These are phyloP conservation scores for Pugionium dolabratum DNA, from an alignment of 345 rosid species.

Conservation along the genomic window DNA sequence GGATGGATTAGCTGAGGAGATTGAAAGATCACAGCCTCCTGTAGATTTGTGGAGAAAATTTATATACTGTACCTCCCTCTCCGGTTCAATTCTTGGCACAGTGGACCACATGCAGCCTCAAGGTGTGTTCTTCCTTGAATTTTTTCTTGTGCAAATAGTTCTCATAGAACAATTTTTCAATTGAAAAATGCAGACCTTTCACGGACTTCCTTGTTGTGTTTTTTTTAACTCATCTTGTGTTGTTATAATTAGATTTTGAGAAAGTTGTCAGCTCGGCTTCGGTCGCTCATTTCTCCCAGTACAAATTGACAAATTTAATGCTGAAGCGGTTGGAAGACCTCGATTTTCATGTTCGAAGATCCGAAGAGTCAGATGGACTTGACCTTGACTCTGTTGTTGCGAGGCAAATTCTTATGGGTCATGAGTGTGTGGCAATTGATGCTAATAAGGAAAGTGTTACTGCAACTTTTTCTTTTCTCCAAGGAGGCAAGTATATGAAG, in stretches of 20 bases:
- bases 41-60: constrained; percentile 92
- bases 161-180: background rate
- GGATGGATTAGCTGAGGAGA: constrained; percentile 87
- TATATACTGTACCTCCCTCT: constrained; percentile 85
- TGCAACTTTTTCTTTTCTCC: constrained; percentile 57
- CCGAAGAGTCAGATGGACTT: constrained; percentile 41
- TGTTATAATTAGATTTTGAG: constrained; percentile 65
- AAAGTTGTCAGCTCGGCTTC: constrained; percentile 79
- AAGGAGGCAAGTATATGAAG: constrained; percentile 51
- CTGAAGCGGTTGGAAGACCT: constrained; percentile 68
- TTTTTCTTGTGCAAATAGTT: background rate
- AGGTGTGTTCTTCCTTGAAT: constrained; percentile 50
- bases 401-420: constrained; percentile 70
- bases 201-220: background rate
- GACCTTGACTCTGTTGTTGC: constrained; percentile 39
- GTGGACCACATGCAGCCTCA: constrained; percentile 98
- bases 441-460: constrained; percentile 47
- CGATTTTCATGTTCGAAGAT: constrained; percentile 44
- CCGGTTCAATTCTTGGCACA: constrained; percentile 79
- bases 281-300: constrained; percentile 93
- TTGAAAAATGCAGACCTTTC: constrained; percentile 2
- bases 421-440: constrained; percentile 72
- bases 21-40: constrained; percentile 78
- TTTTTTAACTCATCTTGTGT: background rate
- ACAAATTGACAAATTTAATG: constrained; percentile 64